Evolutionary conservation across 371 early-diverging fungal species (phyloP), one percentile per base, ranked within the genome.

Genomic region (Apophysomyces trapeziformis): DNA sequence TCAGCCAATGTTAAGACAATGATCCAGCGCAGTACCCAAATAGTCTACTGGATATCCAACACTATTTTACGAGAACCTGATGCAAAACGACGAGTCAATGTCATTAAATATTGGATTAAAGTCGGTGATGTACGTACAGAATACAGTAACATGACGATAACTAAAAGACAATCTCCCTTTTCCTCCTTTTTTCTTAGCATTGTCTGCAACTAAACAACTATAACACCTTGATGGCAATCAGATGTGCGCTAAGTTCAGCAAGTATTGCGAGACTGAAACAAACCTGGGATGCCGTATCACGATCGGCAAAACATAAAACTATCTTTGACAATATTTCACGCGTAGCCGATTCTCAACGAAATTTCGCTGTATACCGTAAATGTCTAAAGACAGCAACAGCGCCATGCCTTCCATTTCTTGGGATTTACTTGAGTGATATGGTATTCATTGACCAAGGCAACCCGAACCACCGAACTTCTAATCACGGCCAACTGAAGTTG

Each of bases 351-450:
- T 81, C 89, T 9, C 79, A 77, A 38, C 73, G 86, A 59, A 95
- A 95, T 73, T 95, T 89, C 71, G 82, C 89, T 3, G 87, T 86
- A 38, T 95, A 94, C 72, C 82, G 96, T n/a, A 73, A 76, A 12
- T 66, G 82, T 4, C 62, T 96, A 45, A 87, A 86, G 54, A 77
- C 75, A 7, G 76, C 88, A 1, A 65, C 82, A 5, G 88, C 91
- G 5, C 95, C 95, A 2, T 89, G 90, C 43, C 71, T 95, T 7
- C 95, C 95, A 0, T 95, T 93, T 64, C 71, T 95, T 26, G 95
- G 95, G 18, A 73, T 94, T n/a, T 95, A 90, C 60, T 78, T 96
- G 38, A 93, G 94, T 6, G 96, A 96, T 67, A 76, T 96, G 71
- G 94, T 93, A 0, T 94, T 94, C 72, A 90, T 91, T 38, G 91